These are phyloP conservation scores for Penicillium sclerotiorum DNA, from an alignment of 2,329 filamentous ascomycete species.

Conservation along the genomic window DNA sequence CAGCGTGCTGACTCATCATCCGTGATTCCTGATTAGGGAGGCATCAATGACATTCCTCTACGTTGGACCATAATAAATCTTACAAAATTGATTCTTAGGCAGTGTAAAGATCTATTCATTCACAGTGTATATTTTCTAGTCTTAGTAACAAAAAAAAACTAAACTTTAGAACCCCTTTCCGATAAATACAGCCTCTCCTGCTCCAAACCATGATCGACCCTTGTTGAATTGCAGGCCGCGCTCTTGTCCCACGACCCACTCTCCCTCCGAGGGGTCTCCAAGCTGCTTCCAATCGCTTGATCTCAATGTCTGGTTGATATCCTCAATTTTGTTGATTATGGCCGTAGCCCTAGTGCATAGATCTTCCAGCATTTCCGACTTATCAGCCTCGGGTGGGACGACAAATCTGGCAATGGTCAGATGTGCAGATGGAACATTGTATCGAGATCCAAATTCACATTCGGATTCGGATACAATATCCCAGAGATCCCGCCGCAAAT, in stretches of 20 bases:
- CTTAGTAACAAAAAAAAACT: too few relatives aligned
- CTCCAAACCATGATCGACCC: slow-evolving; percentile 85
- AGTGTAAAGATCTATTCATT: too few relatives aligned
- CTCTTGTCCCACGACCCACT: slow-evolving; percentile 89
- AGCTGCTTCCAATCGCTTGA: slow-evolving; percentile 66
- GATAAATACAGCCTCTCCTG: slow-evolving; percentile 67
- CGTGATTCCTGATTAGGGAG: slow-evolving; percentile 6
- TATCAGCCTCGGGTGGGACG: slow-evolving; percentile 59
- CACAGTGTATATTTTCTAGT: too few relatives aligned
- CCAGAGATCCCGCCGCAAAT: slow-evolving; percentile 80
- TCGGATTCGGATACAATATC: slow-evolving; percentile 62
- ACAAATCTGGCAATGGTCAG: slow-evolving; percentile 85
- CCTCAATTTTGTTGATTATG: slow-evolving; percentile 73
- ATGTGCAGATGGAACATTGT: slow-evolving; percentile 87
- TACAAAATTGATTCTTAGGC: too few relatives aligned
- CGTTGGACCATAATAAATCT: too few relatives aligned
- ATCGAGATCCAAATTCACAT: slow-evolving; percentile 73
- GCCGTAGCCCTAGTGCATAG: slow-evolving; percentile 58
- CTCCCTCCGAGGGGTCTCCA: slow-evolving; percentile 55
- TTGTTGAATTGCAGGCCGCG: slow-evolving; percentile 74
- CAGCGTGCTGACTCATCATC: background rate
- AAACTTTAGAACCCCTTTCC: slow-evolving; percentile 51
- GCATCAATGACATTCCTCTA: too few relatives aligned
- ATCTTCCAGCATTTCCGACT: slow-evolving; percentile 40
- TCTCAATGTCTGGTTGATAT: slow-evolving; percentile 75